These are phyloP conservation scores for Fusarium newnesense DNA, from an alignment of 2,329 filamentous ascomycete genomes.

Conservation along the genomic window DNA sequence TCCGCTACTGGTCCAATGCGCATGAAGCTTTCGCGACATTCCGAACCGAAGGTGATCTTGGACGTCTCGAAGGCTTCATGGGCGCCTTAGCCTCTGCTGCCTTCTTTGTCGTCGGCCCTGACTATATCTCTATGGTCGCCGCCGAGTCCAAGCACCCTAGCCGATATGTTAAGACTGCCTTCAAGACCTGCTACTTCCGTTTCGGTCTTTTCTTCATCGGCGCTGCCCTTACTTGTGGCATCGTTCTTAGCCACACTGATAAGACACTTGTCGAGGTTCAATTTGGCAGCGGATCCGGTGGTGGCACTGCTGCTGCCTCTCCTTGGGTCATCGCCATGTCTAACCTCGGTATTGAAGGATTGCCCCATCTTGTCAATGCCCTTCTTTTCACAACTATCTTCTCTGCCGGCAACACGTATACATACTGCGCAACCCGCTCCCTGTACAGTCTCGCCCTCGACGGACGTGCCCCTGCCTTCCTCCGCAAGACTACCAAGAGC, in stretches of 20 bases:
- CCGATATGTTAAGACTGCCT: conserved; percentile 73
- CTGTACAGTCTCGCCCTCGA: conserved; percentile 66
- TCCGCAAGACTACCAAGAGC: conserved; percentile 63
- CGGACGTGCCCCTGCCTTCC: conserved; percentile 60
- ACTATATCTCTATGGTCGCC: conserved; percentile 39
- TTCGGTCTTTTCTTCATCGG: conserved; percentile 78
- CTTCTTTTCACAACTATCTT: conserved; percentile 58
- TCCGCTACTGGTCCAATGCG: conserved; percentile 29
- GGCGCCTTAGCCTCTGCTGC: conserved; percentile 23
- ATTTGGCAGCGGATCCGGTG: background rate
- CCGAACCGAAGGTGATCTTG: conserved; percentile 24
- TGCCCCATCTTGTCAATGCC: conserved; percentile 63
- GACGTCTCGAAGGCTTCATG: conserved; percentile 35
- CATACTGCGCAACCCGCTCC: conserved; percentile 61
- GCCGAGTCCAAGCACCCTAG: conserved; percentile 57
- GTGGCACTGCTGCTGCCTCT: conserved; percentile 22
- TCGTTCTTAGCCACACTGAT: conserved; percentile 19
- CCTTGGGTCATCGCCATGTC: conserved; percentile 39
- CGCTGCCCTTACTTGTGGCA: conserved; percentile 46
- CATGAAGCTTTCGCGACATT: conserved; percentile 29
- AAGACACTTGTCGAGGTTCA: conserved; percentile 17
- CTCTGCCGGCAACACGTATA: conserved; percentile 47
- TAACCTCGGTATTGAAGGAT: conserved; percentile 50
- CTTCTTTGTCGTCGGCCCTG: conserved; percentile 34
- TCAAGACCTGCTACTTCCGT: conserved; percentile 80